Percentiles rank a stretch among this genome's conserved stretches.
Evolutionary conservation across 2,329 filamentous ascomycete genomes (phyloP).

Genomic region (Lecanicillium sp.): DNA sequence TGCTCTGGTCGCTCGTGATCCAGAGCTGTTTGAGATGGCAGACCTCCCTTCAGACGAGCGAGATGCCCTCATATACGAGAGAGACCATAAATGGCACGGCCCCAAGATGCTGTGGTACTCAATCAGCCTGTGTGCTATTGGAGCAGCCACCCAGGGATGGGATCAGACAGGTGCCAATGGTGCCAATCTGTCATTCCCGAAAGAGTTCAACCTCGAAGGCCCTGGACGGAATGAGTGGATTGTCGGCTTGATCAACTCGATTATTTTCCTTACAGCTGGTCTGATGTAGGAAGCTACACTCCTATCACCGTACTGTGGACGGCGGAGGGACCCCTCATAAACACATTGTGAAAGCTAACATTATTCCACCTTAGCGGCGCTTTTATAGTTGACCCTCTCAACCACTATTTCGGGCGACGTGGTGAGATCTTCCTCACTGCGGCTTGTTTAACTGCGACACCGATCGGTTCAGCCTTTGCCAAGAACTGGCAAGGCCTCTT

Average conservation of each 20-base stretch:
- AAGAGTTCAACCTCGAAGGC: conserved; percentile 31
- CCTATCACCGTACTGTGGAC: conserved; percentile 19
- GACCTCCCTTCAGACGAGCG: conserved; percentile 32
- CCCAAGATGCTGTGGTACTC: conserved; percentile 37
- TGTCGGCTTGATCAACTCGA: conserved; percentile 28
- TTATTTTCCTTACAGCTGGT: conserved; percentile 40
- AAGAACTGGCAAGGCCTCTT: conserved; percentile 62
- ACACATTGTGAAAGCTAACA: no score
- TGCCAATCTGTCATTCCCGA: conserved; percentile 54
- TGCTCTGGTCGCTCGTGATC: conserved; percentile 31
- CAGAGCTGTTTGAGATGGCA: conserved; percentile 20
- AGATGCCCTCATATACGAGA: conserved; percentile 30
- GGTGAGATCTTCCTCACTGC: conserved; percentile 63
- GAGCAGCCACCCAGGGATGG: conserved; percentile 55
- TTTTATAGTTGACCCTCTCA: conserved; percentile 40
- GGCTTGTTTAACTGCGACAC: conserved; percentile 37
- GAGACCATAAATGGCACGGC: conserved; percentile 54
- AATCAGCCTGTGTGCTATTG: conserved; percentile 49
- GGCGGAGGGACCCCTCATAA: neutral
- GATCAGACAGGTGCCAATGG: conserved; percentile 59
- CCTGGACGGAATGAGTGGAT: conserved; percentile 40
- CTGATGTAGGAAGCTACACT: conserved; percentile 54
- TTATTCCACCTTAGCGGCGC: conserved; percentile 19
- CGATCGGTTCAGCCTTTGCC: conserved; percentile 51
- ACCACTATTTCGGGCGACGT: conserved; percentile 58